Conservation (phyloP, 2,329 filamentous ascomycete species). For the Neurospora sp. region DNA sequence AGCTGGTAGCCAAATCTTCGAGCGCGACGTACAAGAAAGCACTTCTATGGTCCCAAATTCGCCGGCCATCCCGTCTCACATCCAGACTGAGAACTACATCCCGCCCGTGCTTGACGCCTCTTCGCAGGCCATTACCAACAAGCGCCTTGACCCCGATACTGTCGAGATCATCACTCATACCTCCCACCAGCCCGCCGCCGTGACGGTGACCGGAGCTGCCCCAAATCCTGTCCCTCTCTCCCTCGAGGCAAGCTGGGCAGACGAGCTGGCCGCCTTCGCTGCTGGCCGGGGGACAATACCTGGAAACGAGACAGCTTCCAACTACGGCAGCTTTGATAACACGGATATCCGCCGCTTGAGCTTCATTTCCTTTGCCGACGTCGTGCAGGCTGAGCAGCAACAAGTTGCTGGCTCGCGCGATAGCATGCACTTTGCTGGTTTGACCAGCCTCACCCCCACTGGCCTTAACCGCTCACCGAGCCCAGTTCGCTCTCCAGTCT, state of each 20-base stretch:
- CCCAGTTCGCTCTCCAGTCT: conserved; percentile 69
- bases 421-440: conserved; percentile 57
- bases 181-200: conserved; percentile 69
- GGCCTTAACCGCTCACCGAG: conserved; percentile 51
- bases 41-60: conserved; percentile 58
- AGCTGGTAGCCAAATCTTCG: conserved; percentile 75
- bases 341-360: conserved; percentile 74
- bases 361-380: conserved; percentile 95
- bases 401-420: conserved; percentile 49
- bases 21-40: conserved; percentile 85
- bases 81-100: conserved; percentile 89
- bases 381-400: conserved; percentile 73
- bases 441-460: conserved; percentile 48
- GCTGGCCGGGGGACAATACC: conserved; percentile 27
- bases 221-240: conserved; percentile 23
- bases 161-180: conserved; percentile 89
- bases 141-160: conserved; percentile 71
- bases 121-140: conserved; percentile 83
- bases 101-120: conserved; percentile 85
- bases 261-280: conserved; percentile 47
- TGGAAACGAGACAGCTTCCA: conserved; percentile 53
- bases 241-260: conserved; percentile 42
- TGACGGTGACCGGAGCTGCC: conserved; percentile 49
- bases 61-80: conserved; percentile 84
- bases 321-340: conserved; percentile 68